Evolutionary conservation across 768 basidiomycete species (phyloP), one percentile per base, ranked within the genome.

Genomic region (Xerocomus potaroensis): DNA sequence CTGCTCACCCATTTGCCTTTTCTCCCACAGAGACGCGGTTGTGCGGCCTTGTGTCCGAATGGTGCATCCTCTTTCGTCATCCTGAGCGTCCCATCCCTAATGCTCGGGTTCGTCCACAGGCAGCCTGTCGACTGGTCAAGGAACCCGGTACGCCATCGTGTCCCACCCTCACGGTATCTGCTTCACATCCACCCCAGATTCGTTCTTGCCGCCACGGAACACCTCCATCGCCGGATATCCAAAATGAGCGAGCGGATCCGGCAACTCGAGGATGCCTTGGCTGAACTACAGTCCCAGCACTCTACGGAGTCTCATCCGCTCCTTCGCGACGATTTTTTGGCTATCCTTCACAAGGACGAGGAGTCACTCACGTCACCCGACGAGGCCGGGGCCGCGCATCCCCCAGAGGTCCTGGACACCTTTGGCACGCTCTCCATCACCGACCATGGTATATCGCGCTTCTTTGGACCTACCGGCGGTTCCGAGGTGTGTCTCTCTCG

Each of bases 81-180:
- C 24, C 23, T 8, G 5, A 16, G 22, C 16, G 37, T 19, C 6
- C 36, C 26, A 47, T 32, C 30, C 46, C 29, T 48, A 12, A 41
- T 43, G 5, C 38, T 26, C 6, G 39, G 31, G 23, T 7, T 34
- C 6, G 36, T 41, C 34, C 43, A 51, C 49, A 84, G 83, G 83
- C 19, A 84, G 81, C 56, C 69, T 87, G n/a, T 77, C 84, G 0
- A 87, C 85, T n/a, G 85, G 85, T 11, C 82, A 87, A 64, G 84
- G 84, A 49, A 85, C 84, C 45, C 76, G 87, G 83, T 80, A 60
- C 9, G 61, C n/a, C 18, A 55, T 49, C 45, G 26, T 34, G 18
- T 43, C 31, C 37, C 41, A 34, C 21, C 32, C 45, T 47, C 21
- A 34, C 33, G 45, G 45, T 44, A 33, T 36, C 43, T 23, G 39